Evolutionary conservation across 1,284 basidiomycete genomes (phyloP), one percentile per base, ranked within the genome.

Genomic region (Pascua sp.): DNA sequence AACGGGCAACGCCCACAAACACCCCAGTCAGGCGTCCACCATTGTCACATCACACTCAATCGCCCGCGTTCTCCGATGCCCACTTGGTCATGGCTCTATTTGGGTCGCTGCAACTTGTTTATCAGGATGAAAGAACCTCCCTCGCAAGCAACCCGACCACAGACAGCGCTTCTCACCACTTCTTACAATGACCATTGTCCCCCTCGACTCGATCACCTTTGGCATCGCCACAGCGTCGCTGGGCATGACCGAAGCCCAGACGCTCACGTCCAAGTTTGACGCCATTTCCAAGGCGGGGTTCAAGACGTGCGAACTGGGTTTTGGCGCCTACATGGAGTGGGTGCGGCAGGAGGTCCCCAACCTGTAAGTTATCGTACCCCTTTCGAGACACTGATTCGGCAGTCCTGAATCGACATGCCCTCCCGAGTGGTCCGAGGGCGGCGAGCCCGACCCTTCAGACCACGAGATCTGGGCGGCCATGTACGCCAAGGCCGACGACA

Each of bases 241-340:
- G 46, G 61, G 63, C 40, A 60, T 65, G 59, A 18, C 42, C 39
- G 18, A 55, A 0, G 16, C 46, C 12, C 63, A 65, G 46, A 63
- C 54, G 11, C 55, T 67, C 38, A 60, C 58, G 24, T 12, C 5
- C 44, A 67, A 67, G 52, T 63, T 65, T 52, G 42, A 47, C 3
- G 66, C 64, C 0, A 18, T 67, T 4, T 56, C 57, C 47, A 47
- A 57, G n/a, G 58, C 56, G 5, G 64, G 64, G 2, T 64, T 56
- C 54, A 54, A 44, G 37, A 55, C 49, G 13, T 16, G 32, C 24
- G 64, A 64, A 42, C n/a, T 67, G 2, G 55, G 56, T 2, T 61
- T 64, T 42, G 56, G n/a, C 1, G 53, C 55, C 13, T 66, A 60
- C 42, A 41, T 67, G 11, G 51, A 15, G 2, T 67, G 66, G 66